Percentiles rank a stretch among this genome's conserved stretches.
Conservation (phyloP, 495 filamentous ascomycete species). For the Xylaria flabelliformis region DNA sequence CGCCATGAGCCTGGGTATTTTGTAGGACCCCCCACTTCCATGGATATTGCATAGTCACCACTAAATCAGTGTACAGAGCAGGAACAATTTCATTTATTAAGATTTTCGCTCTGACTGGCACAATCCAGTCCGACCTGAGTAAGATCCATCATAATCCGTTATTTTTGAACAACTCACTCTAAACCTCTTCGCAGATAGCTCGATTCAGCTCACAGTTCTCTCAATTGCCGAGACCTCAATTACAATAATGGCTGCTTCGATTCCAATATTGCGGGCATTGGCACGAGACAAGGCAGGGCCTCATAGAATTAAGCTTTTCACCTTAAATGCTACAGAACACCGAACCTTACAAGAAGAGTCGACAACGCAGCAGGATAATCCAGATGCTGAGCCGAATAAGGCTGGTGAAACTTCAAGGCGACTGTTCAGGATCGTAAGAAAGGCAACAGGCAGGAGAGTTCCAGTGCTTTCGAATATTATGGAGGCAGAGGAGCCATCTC, state of each 20-base stretch:
- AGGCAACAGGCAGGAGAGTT: background rate
- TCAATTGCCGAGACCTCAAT: conserved; percentile 40
- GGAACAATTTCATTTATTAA: conserved; percentile 37
- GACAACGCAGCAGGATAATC: background rate
- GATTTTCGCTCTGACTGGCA: conserved; percentile 45
- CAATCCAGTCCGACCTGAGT: conserved; percentile 8
- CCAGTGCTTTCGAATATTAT: conserved; percentile 20
- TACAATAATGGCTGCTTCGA: conserved; percentile 42
- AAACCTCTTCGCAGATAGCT: conserved; percentile 3
- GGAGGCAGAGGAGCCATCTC: conserved; percentile 9
- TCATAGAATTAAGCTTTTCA: conserved; percentile 8
- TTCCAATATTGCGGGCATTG: conserved; percentile 41
- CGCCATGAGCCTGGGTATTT: conserved; percentile 49
- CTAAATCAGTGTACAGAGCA: conserved; percentile 26
- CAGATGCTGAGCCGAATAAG: background rate
- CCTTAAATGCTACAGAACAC: conserved; percentile 16
- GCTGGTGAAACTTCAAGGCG: background rate
- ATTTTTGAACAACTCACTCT: background rate
- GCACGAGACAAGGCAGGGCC: conserved; percentile 31
- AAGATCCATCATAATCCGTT: background rate
- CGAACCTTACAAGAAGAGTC: background rate
- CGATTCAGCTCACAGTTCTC: conserved; percentile 39
- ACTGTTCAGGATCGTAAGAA: background rate
- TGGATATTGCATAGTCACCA: background rate
- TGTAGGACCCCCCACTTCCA: conserved; percentile 12